These are phyloP conservation scores for Selenicereus undatus DNA, from an alignment of 148 eudicot species.

Conservation along the genomic window DNA sequence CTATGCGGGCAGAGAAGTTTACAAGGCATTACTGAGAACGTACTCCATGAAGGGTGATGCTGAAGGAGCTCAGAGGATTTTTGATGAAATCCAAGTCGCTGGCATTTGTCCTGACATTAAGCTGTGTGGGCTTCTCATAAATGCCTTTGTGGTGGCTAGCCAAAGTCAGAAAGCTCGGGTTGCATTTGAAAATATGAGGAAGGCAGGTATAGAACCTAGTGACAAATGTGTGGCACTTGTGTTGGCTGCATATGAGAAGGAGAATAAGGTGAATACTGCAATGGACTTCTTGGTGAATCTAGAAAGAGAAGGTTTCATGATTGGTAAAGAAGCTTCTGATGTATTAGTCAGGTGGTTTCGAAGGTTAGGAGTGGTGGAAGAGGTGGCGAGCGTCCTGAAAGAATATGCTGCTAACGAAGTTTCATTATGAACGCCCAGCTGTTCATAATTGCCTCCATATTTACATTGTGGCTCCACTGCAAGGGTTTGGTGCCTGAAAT, in stretches of 20 bases:
- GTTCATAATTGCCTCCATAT: not conserved
- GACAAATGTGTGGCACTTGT: slow-evolving; percentile 77
- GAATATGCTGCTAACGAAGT: slow-evolving; percentile 43
- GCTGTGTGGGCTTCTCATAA: slow-evolving; percentile 73
- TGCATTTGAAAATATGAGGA: slow-evolving; percentile 67
- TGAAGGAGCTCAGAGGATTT: slow-evolving; percentile 79
- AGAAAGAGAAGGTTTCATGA: slow-evolving; percentile 60
- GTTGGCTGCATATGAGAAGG: slow-evolving; percentile 63
- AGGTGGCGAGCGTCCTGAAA: slow-evolving; percentile 59
- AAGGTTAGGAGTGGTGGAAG: slow-evolving; percentile 77
- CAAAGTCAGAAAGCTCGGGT: slow-evolving; percentile 51
- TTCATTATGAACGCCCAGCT: slow-evolving; percentile 1
- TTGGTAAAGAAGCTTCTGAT: slow-evolving; percentile 69
- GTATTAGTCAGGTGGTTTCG: slow-evolving; percentile 68
- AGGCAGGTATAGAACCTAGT: slow-evolving; percentile 61
- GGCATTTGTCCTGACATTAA: slow-evolving; percentile 72
- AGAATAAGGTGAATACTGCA: slow-evolving; percentile 57
- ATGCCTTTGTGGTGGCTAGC: slow-evolving; percentile 64
- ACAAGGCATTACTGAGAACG: slow-evolving; percentile 79
- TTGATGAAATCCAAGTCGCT: slow-evolving; percentile 67
- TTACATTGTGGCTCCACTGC: not conserved
- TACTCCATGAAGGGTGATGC: slow-evolving; percentile 81
- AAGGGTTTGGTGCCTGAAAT: not conserved
- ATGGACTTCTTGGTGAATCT: slow-evolving; percentile 56
- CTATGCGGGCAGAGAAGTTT: slow-evolving; percentile 77